phyloP scores from a whole-genome alignment of 441 rosid species.

The Hypseocharis bilobata region DNA sequence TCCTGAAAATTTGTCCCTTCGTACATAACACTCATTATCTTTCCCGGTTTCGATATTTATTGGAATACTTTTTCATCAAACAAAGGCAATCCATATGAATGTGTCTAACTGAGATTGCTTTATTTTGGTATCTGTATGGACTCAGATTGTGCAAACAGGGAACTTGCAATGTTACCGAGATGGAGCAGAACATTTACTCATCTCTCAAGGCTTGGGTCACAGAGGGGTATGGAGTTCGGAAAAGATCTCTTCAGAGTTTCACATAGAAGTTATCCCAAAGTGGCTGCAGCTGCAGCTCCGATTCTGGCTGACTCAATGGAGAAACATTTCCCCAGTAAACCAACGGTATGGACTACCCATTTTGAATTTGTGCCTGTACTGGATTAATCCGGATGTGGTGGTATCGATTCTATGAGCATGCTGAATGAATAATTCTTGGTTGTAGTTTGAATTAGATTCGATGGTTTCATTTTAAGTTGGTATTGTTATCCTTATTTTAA shows the following conservation, averaged over 20 bases:
- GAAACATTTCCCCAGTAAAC: slow-evolving; percentile 29
- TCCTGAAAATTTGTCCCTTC: not conserved
- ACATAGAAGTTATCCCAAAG: slow-evolving; percentile 34
- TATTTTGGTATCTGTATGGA: not conserved
- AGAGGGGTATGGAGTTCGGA: slow-evolving; percentile 20
- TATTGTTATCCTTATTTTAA: too few species aligned
- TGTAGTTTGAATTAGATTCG: too few species aligned
- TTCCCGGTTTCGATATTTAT: not conserved
- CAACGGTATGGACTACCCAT: slow-evolving; percentile 30
- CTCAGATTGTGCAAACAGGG: not conserved
- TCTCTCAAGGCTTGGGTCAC: slow-evolving; percentile 34
- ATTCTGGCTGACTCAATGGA: slow-evolving; percentile 25
- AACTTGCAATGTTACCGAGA: slow-evolving; percentile 42
- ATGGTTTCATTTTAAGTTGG: too few species aligned
- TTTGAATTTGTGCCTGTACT: not conserved
- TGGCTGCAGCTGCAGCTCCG: slow-evolving; percentile 32
- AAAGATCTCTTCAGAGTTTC: slow-evolving; percentile 26
- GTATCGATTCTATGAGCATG: not conserved
- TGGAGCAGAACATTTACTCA: slow-evolving; percentile 39
- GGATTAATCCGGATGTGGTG: not conserved
- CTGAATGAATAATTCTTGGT: not conserved
- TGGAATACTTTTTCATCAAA: too few species aligned
- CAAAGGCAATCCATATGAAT: too few species aligned
- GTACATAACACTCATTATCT: not conserved
- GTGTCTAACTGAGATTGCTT: too few species aligned